Evolutionary conservation across 2,329 filamentous ascomycete species (phyloP), one percentile per base, ranked within the genome.

Genomic region (Acarospora socialis): DNA sequence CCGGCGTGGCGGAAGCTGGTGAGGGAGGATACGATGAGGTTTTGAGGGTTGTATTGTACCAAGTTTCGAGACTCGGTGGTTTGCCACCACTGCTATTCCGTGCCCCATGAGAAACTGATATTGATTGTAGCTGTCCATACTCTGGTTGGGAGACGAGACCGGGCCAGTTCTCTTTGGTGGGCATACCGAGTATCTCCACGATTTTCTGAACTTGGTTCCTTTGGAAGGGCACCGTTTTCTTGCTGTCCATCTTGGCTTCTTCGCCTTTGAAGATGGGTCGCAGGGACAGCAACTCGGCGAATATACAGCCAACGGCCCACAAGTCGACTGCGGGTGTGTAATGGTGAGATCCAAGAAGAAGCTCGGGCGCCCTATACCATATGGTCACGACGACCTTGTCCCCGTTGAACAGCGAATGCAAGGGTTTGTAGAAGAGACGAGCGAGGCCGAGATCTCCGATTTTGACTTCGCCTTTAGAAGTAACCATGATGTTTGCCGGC

Each of bases 181-280:
- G 90, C 43, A 93, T 61, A 18, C 90, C 90, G 63, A 98, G 77
- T 40, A 98, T 84, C 50, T 98, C 90, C 21, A 93, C 82, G 46
- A 98, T 98, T 58, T 93, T 94, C 50, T 90, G 83, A 87, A 98
- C 95, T 59, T 98, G 90, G 48, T 94, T 94, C 9, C 86, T 73
- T 56, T 98, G 90, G 46, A 98, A 98, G 0, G 90, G 90, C 0
- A 95, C 86, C 0, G 81, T 90, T 60, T 95, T 95, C 57, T 98
- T 98, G 46, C 73, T 81, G 55, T 98, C 90, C 80, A 95, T 94
- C 59, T 98, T 98, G 10, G 90, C 90, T 56, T 98, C 90, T 50
- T 98, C 90, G 0, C 90, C 90, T 52, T 98, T 98, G 56, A 98
- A 98, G 33, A 98, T 95, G 0, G 90, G 90, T 1, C 87, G 70